These are phyloP conservation scores for Colletotrichum destructivum DNA, from an alignment of 2,329 filamentous ascomycete species.

Conservation along the genomic window DNA sequence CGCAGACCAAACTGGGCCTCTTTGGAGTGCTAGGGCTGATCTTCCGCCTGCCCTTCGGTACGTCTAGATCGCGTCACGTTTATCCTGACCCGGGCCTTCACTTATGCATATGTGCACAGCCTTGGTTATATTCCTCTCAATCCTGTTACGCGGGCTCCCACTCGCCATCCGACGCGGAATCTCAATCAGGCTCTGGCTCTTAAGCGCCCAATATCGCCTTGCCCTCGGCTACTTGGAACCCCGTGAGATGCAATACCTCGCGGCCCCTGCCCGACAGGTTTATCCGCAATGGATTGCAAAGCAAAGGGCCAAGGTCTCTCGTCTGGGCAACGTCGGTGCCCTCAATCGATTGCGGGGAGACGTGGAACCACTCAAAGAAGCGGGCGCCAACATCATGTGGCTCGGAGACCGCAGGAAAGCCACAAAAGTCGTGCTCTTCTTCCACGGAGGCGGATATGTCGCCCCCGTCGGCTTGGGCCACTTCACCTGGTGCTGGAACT, in stretches of 20 bases:
- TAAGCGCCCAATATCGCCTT: background rate
- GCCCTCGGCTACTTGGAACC: background rate
- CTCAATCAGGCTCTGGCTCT: slow-evolving; percentile 3
- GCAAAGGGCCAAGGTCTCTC: background rate
- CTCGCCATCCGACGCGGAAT: slow-evolving; percentile 8
- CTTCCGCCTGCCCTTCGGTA: background rate
- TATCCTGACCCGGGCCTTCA: background rate
- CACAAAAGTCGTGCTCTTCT: slow-evolving; percentile 49
- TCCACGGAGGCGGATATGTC: slow-evolving; percentile 50
- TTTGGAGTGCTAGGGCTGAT: background rate
- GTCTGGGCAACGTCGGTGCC: background rate
- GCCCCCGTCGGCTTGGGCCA: slow-evolving; percentile 46
- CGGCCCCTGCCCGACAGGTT: background rate
- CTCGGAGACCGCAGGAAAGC: slow-evolving; percentile 48
- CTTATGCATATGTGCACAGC: background rate
- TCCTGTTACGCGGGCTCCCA: slow-evolving; percentile 4
- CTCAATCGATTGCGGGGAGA: background rate
- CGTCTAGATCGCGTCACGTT: background rate
- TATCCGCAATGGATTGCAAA: slow-evolving; percentile 6
- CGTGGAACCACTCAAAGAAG: slow-evolving; percentile 8
- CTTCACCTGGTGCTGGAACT: slow-evolving; percentile 48
- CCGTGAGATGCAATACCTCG: slow-evolving; percentile 1
- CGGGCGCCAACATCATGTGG: slow-evolving; percentile 46
- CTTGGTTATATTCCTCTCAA: background rate
- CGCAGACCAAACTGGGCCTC: background rate